These are phyloP conservation scores for Xylogone sp. DNA, from an alignment of 2,329 filamentous ascomycete genomes.

Conservation along the genomic window DNA sequence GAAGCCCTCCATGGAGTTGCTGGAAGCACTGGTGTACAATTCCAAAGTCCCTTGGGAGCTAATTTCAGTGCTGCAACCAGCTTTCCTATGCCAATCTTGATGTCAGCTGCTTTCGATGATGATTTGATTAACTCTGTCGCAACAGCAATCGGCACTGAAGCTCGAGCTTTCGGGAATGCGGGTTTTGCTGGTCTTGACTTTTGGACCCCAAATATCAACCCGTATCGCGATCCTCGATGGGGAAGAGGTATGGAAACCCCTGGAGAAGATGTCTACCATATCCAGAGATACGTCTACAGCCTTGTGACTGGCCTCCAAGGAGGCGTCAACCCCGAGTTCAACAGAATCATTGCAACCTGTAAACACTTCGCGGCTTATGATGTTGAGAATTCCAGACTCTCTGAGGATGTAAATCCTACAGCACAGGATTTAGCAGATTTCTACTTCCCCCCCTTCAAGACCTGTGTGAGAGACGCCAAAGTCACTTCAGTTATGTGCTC, in stretches of 20 bases:
- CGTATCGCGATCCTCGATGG: slow-evolving; percentile 59
- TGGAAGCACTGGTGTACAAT: slow-evolving; percentile 47
- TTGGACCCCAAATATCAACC: slow-evolving; percentile 65
- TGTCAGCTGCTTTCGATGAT: slow-evolving; percentile 61
- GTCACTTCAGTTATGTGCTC: slow-evolving; percentile 57
- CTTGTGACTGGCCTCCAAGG: slow-evolving; percentile 53
- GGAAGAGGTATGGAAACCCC: slow-evolving; percentile 57
- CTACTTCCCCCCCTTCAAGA: slow-evolving; percentile 61
- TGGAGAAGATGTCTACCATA: slow-evolving; percentile 49
- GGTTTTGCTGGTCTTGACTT: slow-evolving; percentile 52
- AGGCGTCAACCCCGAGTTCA: slow-evolving; percentile 33
- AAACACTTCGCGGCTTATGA: slow-evolving; percentile 60
- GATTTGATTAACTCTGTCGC: slow-evolving; percentile 54
- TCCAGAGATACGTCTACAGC: slow-evolving; percentile 47
- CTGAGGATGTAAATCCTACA: slow-evolving; percentile 53
- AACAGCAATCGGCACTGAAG: slow-evolving; percentile 52
- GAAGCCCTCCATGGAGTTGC: slow-evolving; percentile 60
- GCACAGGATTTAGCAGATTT: slow-evolving; percentile 63
- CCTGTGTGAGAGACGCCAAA: slow-evolving; percentile 53
- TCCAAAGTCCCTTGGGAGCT: slow-evolving; percentile 40
- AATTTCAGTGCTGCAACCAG: slow-evolving; percentile 57
- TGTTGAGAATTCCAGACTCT: slow-evolving; percentile 43
- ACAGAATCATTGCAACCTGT: slow-evolving; percentile 50
- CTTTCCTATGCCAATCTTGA: slow-evolving; percentile 60
- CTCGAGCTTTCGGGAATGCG: slow-evolving; percentile 59